phyloP scores from a whole-genome alignment of 306 rosid genomes.

The Medicago lupulina region DNA sequence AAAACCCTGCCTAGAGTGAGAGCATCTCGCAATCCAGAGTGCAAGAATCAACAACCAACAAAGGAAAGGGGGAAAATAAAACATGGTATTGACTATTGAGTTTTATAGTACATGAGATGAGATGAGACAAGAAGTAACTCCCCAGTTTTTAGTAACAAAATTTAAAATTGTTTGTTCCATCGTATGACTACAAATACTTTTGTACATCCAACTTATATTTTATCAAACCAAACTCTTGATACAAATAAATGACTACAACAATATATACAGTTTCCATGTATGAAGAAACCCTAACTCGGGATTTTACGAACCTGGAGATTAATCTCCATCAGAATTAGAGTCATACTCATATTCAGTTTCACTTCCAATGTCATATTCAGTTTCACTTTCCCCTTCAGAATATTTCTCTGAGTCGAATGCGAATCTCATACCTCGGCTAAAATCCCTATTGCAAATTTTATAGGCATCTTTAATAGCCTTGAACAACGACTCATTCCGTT shows the following conservation, averaged over 20 bases:
- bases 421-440: slow-evolving; percentile 65
- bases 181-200: neutral
- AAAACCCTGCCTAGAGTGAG: neutral
- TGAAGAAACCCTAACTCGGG: slow-evolving; percentile 23
- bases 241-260: slow-evolving; percentile 19
- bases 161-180: neutral
- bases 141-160: neutral
- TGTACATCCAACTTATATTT: neutral
- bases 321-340: slow-evolving; percentile 37
- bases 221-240: neutral
- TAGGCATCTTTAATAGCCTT: slow-evolving; percentile 73
- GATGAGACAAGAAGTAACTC: neutral
- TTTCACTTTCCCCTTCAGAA: slow-evolving; percentile 12
- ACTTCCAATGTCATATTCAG: slow-evolving; percentile 24
- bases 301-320: slow-evolving; percentile 34
- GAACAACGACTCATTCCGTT: slow-evolving; percentile 65
- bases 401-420: slow-evolving; percentile 38
- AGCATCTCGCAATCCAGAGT: neutral
- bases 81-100: neutral
- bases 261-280: slow-evolving; percentile 27
- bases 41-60: neutral
- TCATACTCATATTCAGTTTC: slow-evolving; percentile 42
- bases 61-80: neutral
- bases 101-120: neutral
- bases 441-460: slow-evolving; percentile 60